These are phyloP conservation scores for Taxillus chinensis DNA, from an alignment of 164 flowering plant species.

Conservation along the genomic window DNA sequence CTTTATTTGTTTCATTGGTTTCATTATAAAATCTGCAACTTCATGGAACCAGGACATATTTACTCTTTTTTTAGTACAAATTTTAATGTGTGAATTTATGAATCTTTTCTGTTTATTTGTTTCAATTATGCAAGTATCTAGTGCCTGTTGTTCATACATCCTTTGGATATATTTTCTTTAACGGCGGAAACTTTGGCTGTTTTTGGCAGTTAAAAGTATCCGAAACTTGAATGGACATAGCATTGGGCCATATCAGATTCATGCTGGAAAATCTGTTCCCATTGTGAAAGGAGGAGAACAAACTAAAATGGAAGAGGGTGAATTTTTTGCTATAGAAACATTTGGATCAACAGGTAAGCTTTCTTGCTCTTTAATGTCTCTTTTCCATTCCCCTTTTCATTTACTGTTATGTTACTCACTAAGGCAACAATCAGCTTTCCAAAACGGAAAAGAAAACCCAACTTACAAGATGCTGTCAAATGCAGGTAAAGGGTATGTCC, in stretches of 20 bases:
- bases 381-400: no score
- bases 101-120: no score
- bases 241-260: slow-evolving; percentile 89
- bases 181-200: slow-evolving; percentile 3
- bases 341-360: slow-evolving; percentile 84
- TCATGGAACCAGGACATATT: no score
- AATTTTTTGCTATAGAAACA: slow-evolving; percentile 94
- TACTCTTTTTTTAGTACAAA: no score
- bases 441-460: neutral
- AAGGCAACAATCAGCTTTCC: neutral
- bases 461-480: neutral
- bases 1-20: no score
- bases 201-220: slow-evolving; percentile 80
- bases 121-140: slow-evolving; percentile 50
- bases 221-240: slow-evolving; percentile 97
- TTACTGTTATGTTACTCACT: no score
- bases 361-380: neutral
- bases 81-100: no score
- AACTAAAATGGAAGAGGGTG: slow-evolving; percentile 99
- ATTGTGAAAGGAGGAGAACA: slow-evolving; percentile 99
- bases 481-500: slow-evolving; percentile 89
- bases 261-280: slow-evolving; percentile 97
- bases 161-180: neutral
- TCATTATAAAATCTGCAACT: no score
- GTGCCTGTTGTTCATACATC: neutral